Evolutionary conservation across 441 rosid genomes (phyloP), one percentile per base, ranked within the genome.

Genomic region (Manihot esculenta): DNA sequence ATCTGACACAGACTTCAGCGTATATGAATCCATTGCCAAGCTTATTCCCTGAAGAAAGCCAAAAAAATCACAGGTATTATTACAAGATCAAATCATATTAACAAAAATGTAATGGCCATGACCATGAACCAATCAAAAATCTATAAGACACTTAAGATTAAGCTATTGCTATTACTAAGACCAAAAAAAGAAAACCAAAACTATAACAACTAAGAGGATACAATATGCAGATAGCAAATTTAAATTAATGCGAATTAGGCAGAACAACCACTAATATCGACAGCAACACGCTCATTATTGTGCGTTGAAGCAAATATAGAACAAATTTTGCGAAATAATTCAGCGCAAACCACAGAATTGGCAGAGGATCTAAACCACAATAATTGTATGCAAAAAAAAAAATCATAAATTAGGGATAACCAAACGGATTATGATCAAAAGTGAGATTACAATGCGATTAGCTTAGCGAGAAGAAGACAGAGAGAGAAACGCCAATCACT

Each of bases 1-100:
- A 82, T 95, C 95, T 42, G 84, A 77, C 64, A 91, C 88, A 14
- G 97, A 93, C 82, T 88, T 91, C 56, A 95, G 77, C 33, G 93
- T 33, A 66, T 86, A 85, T 8, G 87, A 80, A 78, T 95, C 98
- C 98, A 91, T 93, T 44, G 44, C 69, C 26, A 70, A 62, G 55
- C 71, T 41, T 2, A 3, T 51, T 66, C 71, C 18, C 70, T 72
- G 57, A 10, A 13, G 27, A 63, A 12, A 53, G 20, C 26, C 23
- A 42, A 44, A 44, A 54, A 54, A n/a, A 5, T 9, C 6, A 1
- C 57, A 1, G 15, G 7, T 24, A 35, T 35, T 13, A 11, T 47
- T 10, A 47, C n/a, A 18, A 66, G 58, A 66, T 50, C 47, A 26
- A 12, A 50, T n/a, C 47, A 24, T 45, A 64, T 47, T 18, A 47